These are phyloP conservation scores for Eurotiales sp. DNA, from an alignment of 2,329 filamentous ascomycete genomes.

Conservation along the genomic window DNA sequence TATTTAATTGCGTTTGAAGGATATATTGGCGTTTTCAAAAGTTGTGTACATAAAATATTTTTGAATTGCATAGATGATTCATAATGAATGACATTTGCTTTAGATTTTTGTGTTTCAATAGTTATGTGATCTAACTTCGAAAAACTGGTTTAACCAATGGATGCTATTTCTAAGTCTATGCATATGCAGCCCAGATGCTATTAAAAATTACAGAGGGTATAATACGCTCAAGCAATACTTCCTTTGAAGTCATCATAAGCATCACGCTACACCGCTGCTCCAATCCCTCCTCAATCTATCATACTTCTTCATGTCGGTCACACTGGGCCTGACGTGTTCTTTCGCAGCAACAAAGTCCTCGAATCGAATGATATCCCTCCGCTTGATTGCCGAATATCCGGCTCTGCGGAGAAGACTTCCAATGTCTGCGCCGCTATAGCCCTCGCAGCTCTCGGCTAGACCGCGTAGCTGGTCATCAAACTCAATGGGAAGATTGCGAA, in stretches of 20 bases:
- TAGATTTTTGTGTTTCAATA: neutral
- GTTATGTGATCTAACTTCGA: constrained; percentile 20
- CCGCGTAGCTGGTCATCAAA: constrained; percentile 54
- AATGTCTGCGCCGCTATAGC: constrained; percentile 71
- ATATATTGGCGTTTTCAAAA: constrained; percentile 14
- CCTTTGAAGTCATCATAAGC: neutral
- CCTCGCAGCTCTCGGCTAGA: constrained; percentile 68
- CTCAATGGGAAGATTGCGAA: constrained; percentile 50
- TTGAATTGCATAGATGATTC: neutral
- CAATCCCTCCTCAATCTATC: constrained; percentile 51
- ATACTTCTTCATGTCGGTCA: constrained; percentile 57
- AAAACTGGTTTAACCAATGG: constrained; percentile 16
- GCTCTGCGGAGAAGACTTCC: constrained; percentile 57
- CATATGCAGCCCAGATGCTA: neutral
- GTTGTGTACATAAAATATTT: constrained; percentile 14
- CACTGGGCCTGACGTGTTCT: constrained; percentile 44
- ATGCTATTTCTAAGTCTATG: neutral
- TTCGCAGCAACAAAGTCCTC: constrained; percentile 42
- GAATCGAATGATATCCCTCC: constrained; percentile 45
- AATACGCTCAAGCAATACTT: too few relatives aligned
- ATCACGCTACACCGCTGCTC: constrained; percentile 24
- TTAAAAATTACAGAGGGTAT: too few relatives aligned
- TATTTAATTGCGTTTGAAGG: constrained; percentile 17
- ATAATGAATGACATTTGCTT: neutral
- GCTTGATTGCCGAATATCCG: constrained; percentile 53